These are phyloP conservation scores for Ophiocordyceps australis DNA, from an alignment of 2,329 filamentous ascomycete species.

Conservation along the genomic window DNA sequence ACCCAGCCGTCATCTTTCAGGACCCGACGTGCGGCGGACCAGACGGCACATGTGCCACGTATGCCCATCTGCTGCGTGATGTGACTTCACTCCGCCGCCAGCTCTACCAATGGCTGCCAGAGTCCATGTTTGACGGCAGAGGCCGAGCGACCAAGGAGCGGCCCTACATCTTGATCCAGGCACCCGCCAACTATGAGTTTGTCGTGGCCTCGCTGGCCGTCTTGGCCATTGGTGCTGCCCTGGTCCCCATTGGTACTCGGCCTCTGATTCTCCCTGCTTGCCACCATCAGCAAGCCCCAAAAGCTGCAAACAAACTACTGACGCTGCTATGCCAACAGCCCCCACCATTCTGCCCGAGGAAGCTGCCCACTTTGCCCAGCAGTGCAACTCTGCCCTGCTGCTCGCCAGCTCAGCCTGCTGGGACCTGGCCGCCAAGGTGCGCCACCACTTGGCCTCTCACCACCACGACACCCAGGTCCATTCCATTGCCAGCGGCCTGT, in stretches of 20 bases:
- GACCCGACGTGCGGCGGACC: too few species aligned
- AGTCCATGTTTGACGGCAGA: too few species aligned
- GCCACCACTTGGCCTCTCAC: constrained; percentile 1
- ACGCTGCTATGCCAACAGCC: background rate
- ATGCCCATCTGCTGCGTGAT: too few species aligned
- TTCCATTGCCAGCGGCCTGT: too few species aligned
- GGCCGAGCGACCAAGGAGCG: too few species aligned
- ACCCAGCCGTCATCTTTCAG: too few species aligned
- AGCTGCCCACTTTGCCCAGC: constrained; percentile 3
- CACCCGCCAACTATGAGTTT: too few species aligned
- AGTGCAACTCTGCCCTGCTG: constrained; percentile 2
- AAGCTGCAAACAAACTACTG: background rate
- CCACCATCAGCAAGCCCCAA: background rate
- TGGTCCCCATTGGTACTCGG: constrained; percentile 4
- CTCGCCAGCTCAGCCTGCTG: constrained; percentile 1
- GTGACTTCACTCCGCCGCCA: too few species aligned
- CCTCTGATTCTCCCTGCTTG: background rate
- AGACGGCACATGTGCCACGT: too few species aligned
- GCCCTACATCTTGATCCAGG: too few species aligned
- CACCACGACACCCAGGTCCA: too few species aligned
- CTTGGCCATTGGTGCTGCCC: constrained; percentile 6
- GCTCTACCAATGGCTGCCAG: too few species aligned
- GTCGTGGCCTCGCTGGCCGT: constrained; percentile 7
- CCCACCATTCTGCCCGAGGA: constrained; percentile 5
- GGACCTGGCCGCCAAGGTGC: constrained; percentile 1